Percentiles rank a stretch among this genome's conserved stretches.
phyloP scores from a whole-genome alignment of 2,329 filamentous ascomycete species.

The Neonectria neomacrospora region DNA sequence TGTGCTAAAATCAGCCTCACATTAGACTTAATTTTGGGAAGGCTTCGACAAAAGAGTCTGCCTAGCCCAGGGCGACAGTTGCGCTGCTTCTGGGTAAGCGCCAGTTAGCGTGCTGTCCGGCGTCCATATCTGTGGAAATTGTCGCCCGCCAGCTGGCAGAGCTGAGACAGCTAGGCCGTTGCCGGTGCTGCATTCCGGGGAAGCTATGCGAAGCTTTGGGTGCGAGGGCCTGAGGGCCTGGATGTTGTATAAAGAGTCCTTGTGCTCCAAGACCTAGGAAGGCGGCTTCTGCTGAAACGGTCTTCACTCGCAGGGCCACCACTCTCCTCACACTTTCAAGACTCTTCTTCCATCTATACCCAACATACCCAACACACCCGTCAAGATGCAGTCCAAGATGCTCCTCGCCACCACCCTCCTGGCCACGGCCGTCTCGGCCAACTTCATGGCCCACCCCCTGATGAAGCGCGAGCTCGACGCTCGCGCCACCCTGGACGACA shows the following conservation, averaged over 20 bases:
- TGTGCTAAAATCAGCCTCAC: background rate
- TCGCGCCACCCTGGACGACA: slow-evolving; percentile 31
- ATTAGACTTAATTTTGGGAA: slow-evolving; percentile 18
- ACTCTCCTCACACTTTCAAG: slow-evolving; percentile 3
- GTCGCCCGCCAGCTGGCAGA: background rate
- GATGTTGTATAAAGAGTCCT: slow-evolving; percentile 18
- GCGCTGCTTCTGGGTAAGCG: slow-evolving; percentile 29
- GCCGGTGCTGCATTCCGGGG: slow-evolving; percentile 20
- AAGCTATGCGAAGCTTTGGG: slow-evolving; percentile 9
- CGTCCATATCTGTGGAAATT: slow-evolving; percentile 26
- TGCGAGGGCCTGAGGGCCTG: background rate
- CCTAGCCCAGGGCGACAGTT: slow-evolving; percentile 18
- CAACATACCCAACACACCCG: slow-evolving; percentile 6
- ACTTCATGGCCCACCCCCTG: slow-evolving; percentile 46
- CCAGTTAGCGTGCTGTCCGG: slow-evolving; percentile 1
- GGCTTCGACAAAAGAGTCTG: background rate
- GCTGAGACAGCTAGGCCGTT: slow-evolving; percentile 15
- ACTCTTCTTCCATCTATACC: background rate
- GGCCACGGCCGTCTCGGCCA: slow-evolving; percentile 42
- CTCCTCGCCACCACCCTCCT: slow-evolving; percentile 42
- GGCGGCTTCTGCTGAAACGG: background rate
- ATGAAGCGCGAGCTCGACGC: slow-evolving; percentile 43
- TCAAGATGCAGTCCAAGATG: slow-evolving; percentile 46
- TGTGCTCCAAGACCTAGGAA: background rate
- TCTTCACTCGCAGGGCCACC: background rate